A percentile compares a stretch with the other conserved stretches of the same genome.
phyloP scores from a whole-genome alignment of 495 filamentous ascomycete genomes.

The Neurospora sp. region DNA sequence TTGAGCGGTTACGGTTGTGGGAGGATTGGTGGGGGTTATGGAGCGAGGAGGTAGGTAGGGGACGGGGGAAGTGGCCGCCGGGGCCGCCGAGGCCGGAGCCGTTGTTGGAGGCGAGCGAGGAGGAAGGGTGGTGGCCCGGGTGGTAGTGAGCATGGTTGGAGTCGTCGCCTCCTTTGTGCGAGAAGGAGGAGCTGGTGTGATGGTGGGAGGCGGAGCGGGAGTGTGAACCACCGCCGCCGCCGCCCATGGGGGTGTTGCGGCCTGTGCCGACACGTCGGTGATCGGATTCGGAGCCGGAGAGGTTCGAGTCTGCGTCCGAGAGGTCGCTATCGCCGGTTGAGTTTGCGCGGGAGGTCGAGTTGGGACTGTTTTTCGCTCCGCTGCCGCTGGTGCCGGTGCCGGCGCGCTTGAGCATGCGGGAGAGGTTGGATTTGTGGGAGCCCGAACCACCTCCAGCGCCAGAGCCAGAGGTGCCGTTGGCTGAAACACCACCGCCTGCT shows the following conservation, averaged over 20 bases:
- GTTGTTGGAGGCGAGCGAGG: not conserved
- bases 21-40: not conserved
- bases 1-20: not conserved
- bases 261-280: constrained; percentile 30
- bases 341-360: constrained; percentile 17
- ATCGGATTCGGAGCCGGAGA: constrained; percentile 34
- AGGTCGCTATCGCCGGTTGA: constrained; percentile 48
- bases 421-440: constrained; percentile 36
- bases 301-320: constrained; percentile 50
- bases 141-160: not conserved
- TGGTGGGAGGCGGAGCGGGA: constrained; percentile 12
- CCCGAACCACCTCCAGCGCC: not conserved
- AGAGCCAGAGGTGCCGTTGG: not conserved
- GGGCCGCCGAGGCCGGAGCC: not conserved
- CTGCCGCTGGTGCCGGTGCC: not conserved
- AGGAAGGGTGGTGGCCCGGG: not conserved
- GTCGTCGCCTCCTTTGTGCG: constrained; percentile 6
- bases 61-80: not conserved
- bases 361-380: constrained; percentile 48
- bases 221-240: not conserved
- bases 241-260: constrained; percentile 1
- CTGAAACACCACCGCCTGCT: not conserved
- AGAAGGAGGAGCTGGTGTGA: not conserved
- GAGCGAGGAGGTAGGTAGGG: not conserved
- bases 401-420: constrained; percentile 38